Conservation (phyloP, 2,329 filamentous ascomycete species). For the Cladosporium halotolerans region DNA sequence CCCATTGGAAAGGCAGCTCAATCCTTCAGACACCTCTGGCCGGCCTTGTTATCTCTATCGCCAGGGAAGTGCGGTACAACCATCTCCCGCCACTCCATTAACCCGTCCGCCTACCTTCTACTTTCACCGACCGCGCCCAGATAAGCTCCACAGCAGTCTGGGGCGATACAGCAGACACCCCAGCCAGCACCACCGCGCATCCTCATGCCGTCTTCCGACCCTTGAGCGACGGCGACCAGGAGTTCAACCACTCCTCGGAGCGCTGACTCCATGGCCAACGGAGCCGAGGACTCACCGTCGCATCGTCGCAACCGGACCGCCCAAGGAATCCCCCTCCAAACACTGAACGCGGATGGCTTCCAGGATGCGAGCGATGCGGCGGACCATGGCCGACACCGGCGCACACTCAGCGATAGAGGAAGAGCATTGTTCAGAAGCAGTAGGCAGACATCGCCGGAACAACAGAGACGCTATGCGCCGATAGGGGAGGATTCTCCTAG, state of each 20-base stretch:
- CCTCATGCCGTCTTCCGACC: background rate
- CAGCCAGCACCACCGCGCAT: background rate
- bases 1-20: background rate
- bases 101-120: background rate
- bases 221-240: background rate
- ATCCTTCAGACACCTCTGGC: background rate
- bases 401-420: constrained; percentile 45
- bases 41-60: background rate
- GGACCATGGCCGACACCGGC: constrained; percentile 31
- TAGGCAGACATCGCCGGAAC: constrained; percentile 23
- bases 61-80: background rate
- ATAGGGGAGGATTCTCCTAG: constrained; percentile 47
- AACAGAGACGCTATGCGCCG: constrained; percentile 41
- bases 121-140: background rate
- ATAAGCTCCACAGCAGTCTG: constrained; percentile 4
- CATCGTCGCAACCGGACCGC: constrained; percentile 43
- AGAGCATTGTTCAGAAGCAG: constrained; percentile 38
- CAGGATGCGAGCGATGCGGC: constrained; percentile 25
- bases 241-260: background rate
- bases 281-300: constrained; percentile 33
- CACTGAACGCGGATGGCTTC: constrained; percentile 31
- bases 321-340: constrained; percentile 65
- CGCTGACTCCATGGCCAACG: constrained; percentile 40
- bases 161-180: background rate
- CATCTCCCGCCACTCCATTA: background rate